Evolutionary conservation across 768 basidiomycete genomes (phyloP), one percentile per base, ranked within the genome.

Genomic region (Royoungia palumana): DNA sequence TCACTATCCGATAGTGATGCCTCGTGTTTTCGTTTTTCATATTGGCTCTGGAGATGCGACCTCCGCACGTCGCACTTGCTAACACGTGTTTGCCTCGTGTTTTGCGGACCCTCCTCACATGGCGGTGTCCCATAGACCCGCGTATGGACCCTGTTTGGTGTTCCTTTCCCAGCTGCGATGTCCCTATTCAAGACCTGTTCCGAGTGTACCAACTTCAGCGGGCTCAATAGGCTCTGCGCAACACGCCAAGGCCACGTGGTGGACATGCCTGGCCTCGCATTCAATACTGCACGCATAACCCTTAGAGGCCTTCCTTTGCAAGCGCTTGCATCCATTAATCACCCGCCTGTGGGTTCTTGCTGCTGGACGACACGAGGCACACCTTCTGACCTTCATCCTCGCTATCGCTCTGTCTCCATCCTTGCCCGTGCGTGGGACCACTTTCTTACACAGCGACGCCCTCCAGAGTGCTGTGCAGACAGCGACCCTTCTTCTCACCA

Each of bases 281-380:
- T 30, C 21, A 4, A 16, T 46, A 24, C 51, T 30, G 24, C 43
- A 43, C 55, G 50, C 47, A 58, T 51, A 49, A 52, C 38, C 42
- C 20, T 25, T 38, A 21, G 30, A 47, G 48, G 42, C 22, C 50
- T 41, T 53, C 54, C 47, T 52, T 44, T 25, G 41, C 42, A 28
- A 49, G 41, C 50, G 44, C 53, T 40, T 35, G 21, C 46, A 19
- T n/a, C 35, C 46, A 46, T 35, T 38, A 45, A 56, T 47, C 30
- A 38, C 21, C 34, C 20, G 16, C 28, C 28, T 11, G 28, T 28
- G 28, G n/a, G 28, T 46, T 64, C 56, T 60, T n/a, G 21, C 37
- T 58, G 54, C 64, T 57, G 61, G 57, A 44, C 32, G 34, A 47
- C 65, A 68, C 58, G 65, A 62, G 66, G 60, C 50, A 30, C n/a